Evolutionary conservation across 257 asterid species (phyloP).

Genomic region (Cordia subcordata): DNA sequence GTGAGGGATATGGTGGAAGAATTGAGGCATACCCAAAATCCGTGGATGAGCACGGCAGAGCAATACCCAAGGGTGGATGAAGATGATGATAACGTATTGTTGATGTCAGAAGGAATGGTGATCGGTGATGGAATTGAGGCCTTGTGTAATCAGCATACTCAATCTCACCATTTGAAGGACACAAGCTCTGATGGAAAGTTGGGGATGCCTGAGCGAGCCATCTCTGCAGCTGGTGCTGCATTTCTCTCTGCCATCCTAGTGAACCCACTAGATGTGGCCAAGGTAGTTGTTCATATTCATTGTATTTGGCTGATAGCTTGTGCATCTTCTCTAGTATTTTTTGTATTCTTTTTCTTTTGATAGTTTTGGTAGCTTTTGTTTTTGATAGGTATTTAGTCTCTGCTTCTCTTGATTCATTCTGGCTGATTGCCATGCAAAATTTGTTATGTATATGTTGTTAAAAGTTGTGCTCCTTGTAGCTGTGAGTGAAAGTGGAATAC

Average conservation of each 20-base stretch:
- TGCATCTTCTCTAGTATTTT: neutral
- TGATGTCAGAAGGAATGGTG: conserved; percentile 49
- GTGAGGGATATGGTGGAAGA: conserved; percentile 43
- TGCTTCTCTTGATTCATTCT: too few relatives aligned
- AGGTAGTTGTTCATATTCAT: conserved; percentile 36
- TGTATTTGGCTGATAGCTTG: neutral
- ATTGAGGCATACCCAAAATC: conserved; percentile 31
- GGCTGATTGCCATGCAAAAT: too few relatives aligned
- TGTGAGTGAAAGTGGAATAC: too few relatives aligned
- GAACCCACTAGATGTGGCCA: conserved; percentile 87
- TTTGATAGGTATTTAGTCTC: too few relatives aligned
- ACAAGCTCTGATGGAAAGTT: conserved; percentile 27
- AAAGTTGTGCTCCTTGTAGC: too few relatives aligned
- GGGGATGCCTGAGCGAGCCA: conserved; percentile 51
- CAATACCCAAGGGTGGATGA: conserved; percentile 29
- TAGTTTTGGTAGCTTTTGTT: neutral
- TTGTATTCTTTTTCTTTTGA: neutral
- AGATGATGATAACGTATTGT: conserved; percentile 27
- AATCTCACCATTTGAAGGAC: conserved; percentile 12
- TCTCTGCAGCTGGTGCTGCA: conserved; percentile 95
- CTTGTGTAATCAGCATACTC: conserved; percentile 22
- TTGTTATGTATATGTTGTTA: too few relatives aligned
- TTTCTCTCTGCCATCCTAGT: conserved; percentile 84
- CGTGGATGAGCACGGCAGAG: conserved; percentile 44
- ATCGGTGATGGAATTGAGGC: conserved; percentile 32